A percentile compares a stretch with the other conserved stretches of the same genome.
phyloP scores from a whole-genome alignment of 352 stramenopile genomes.

The Phytophthora niederhauseri region DNA sequence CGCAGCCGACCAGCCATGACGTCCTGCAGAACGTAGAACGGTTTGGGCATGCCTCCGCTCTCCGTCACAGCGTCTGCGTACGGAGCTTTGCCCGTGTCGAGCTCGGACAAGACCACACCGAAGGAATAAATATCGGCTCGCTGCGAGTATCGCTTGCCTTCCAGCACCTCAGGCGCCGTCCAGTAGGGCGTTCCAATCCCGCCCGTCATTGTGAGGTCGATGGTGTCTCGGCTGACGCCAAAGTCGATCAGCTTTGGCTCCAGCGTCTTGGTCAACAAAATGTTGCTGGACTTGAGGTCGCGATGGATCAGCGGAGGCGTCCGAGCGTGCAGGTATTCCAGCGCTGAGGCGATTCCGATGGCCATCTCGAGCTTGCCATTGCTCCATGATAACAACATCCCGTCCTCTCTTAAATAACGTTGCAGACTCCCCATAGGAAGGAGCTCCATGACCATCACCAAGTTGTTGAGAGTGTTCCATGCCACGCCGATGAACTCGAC shows the following conservation, averaged over 20 bases:
- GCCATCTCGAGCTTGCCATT: conserved; percentile 51
- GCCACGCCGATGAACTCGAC: conserved; percentile 55
- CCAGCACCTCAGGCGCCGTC: conserved; percentile 76
- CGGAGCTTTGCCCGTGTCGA: conserved; percentile 40
- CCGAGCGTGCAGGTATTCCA: conserved; percentile 43
- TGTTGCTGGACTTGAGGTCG: conserved; percentile 53
- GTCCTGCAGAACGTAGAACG: conserved; percentile 48
- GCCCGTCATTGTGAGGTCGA: conserved; percentile 46
- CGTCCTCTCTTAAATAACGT: conserved; percentile 25
- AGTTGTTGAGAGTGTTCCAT: conserved; percentile 47
- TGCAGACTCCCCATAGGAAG: conserved; percentile 31
- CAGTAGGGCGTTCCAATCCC: conserved; percentile 87
- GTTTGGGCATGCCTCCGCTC: conserved; percentile 17
- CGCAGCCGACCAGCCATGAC: conserved; percentile 45
- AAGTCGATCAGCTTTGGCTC: conserved; percentile 87
- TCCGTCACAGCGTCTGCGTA: conserved; percentile 33
- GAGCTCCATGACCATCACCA: conserved; percentile 45
- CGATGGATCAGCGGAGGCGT: conserved; percentile 41
- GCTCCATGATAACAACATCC: conserved; percentile 34
- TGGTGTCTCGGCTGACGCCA: conserved; percentile 53
- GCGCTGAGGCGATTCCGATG: conserved; percentile 39
- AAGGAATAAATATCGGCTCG: conserved; percentile 75
- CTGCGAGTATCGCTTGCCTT: conserved; percentile 56
- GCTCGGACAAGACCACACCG: conserved; percentile 57
- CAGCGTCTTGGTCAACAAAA: conserved; percentile 68